These are phyloP conservation scores for Helianthus tuberosus DNA, from an alignment of 129 eudicot genomes.

Conservation along the genomic window DNA sequence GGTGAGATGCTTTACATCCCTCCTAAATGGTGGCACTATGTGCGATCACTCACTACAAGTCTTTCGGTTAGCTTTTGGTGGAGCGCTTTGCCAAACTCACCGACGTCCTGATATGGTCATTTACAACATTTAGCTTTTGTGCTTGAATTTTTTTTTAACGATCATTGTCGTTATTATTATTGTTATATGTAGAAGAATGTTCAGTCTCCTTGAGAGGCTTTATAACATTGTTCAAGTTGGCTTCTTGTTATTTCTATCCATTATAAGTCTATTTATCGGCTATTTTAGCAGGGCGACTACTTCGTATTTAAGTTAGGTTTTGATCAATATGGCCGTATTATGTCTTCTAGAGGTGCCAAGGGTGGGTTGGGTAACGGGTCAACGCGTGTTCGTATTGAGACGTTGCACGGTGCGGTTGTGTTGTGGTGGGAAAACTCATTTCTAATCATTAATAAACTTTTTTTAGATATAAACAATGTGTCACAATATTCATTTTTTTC, in stretches of 20 bases:
- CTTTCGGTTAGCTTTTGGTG: conserved; percentile 99
- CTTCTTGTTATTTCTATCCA: conserved; percentile 17
- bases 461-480: background rate
- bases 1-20: conserved; percentile 99
- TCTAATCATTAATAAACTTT: background rate
- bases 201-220: conserved; percentile 27
- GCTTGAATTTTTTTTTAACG: background rate
- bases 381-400: background rate
- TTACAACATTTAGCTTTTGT: conserved; percentile 26
- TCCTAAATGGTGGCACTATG: conserved; percentile 99
- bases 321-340: background rate
- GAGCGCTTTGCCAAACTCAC: conserved; percentile 50
- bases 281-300: conserved; percentile 1
- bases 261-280: conserved; percentile 3
- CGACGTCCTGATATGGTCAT: conserved; percentile 31
- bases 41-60: conserved; percentile 90
- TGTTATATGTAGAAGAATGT: conserved; percentile 24
- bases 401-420: background rate
- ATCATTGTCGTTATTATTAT: conserved; percentile 7
- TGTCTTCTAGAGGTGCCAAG: background rate
- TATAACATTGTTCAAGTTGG: conserved; percentile 23
- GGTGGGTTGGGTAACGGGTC: conserved; percentile 1
- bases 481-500: background rate
- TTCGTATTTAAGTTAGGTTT: background rate
- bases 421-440: background rate